Conservation (phyloP, 2,329 filamentous ascomycete genomes). For the Rutstroemia sp. region DNA sequence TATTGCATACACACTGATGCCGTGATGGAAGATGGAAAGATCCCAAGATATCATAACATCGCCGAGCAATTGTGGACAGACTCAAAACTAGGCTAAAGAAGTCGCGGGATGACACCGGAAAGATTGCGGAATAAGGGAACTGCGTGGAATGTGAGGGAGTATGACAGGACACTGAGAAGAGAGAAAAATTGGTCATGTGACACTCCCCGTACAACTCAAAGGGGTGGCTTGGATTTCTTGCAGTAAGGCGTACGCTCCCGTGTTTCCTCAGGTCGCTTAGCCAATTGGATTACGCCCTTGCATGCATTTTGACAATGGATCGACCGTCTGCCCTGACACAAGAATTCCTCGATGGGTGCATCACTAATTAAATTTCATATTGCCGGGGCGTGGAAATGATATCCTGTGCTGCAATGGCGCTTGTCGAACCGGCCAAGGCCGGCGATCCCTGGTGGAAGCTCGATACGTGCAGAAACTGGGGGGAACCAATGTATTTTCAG, state of each 20-base stretch:
- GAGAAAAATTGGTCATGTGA: constrained; percentile 15
- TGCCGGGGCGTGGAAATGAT: neutral
- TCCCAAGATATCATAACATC: no score
- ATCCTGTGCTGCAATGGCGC: constrained; percentile 1
- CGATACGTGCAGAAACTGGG: constrained; percentile 1
- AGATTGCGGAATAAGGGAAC: constrained; percentile 7
- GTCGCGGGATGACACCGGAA: constrained; percentile 4
- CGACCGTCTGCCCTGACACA: constrained; percentile 1
- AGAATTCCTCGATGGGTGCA: constrained; percentile 8
- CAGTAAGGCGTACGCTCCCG: neutral
- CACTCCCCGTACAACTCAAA: neutral
- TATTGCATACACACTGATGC: no score
- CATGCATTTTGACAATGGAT: constrained; percentile 7
- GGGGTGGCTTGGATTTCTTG: neutral
- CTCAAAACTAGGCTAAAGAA: neutral
- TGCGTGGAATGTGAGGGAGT: constrained; percentile 15
- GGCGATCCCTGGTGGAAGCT: constrained; percentile 5
- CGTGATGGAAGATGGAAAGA: no score
- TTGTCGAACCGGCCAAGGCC: constrained; percentile 6
- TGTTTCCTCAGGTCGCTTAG: neutral
- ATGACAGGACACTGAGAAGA: constrained; percentile 6
- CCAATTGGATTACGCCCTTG: constrained; percentile 4
- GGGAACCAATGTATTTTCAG: neutral
- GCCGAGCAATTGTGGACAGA: neutral
- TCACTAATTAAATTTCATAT: constrained; percentile 9